Evolutionary conservation across 2,329 filamentous ascomycete species (phyloP).

Genomic region (Hymenoscyphus infarciens): DNA sequence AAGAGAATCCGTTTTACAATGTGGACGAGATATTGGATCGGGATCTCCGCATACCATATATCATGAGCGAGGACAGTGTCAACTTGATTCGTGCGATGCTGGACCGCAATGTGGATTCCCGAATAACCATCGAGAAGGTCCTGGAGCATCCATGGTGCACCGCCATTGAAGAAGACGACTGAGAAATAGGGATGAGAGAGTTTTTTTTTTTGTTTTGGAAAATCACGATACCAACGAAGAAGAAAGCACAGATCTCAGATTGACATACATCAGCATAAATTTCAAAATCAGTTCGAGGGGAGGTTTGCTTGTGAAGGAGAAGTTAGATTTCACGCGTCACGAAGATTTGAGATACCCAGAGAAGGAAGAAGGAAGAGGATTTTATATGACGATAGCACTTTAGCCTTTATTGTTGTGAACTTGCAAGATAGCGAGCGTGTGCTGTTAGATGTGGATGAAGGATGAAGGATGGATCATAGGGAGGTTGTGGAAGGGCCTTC

Average conservation of each 20-base stretch:
- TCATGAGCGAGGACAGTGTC: constrained; percentile 87
- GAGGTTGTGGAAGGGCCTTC: not conserved
- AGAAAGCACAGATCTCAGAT: not conserved
- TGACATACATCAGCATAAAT: not conserved
- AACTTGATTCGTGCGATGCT: constrained; percentile 90
- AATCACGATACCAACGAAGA: not conserved
- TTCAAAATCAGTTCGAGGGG: not conserved
- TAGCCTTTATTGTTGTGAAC: not conserved
- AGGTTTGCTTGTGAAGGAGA: not conserved
- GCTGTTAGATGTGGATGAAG: not conserved
- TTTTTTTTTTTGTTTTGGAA: constrained; percentile 5
- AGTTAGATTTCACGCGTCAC: constrained; percentile 12
- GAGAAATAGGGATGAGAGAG: constrained; percentile 11
- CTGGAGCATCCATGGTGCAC: constrained; percentile 77
- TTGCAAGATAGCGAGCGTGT: constrained; percentile 8
- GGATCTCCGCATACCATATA: constrained; percentile 84
- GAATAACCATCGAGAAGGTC: constrained; percentile 84
- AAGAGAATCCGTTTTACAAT: constrained; percentile 98
- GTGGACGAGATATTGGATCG: constrained; percentile 99
- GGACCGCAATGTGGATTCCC: constrained; percentile 77
- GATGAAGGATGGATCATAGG: not conserved
- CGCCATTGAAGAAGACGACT: constrained; percentile 25
- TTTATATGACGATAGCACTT: constrained; percentile 1
- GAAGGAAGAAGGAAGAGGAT: not conserved
- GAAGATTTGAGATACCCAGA: constrained; percentile 13